phyloP scores from a whole-genome alignment of 768 basidiomycete genomes.

The Lactarius sanguifluus region DNA sequence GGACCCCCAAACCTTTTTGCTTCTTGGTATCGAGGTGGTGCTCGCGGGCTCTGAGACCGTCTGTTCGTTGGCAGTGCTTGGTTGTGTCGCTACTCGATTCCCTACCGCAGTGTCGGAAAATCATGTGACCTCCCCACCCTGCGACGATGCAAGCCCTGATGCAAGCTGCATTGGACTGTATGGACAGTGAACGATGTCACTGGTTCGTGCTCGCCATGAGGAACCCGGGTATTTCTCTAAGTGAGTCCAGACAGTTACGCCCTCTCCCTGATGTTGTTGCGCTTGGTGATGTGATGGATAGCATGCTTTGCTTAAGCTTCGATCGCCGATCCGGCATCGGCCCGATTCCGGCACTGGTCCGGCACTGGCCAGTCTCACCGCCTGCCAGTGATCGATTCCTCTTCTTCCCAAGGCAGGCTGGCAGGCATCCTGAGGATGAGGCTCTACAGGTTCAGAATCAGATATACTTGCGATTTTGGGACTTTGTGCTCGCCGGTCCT shows the following conservation, averaged over 20 bases:
- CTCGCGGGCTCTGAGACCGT: background rate
- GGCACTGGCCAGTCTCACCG: background rate
- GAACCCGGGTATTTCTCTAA: slow-evolving; percentile 11
- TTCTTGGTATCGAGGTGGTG: background rate
- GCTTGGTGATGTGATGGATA: slow-evolving; percentile 26
- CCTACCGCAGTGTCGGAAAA: background rate
- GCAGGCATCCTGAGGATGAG: background rate
- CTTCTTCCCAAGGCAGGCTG: background rate
- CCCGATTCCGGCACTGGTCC: background rate
- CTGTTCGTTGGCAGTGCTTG: slow-evolving; percentile 6
- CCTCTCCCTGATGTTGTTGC: slow-evolving; percentile 16
- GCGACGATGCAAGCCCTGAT: background rate
- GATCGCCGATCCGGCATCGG: slow-evolving; percentile 19
- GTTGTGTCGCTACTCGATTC: background rate
- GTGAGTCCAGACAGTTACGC: slow-evolving; percentile 16
- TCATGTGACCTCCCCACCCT: background rate
- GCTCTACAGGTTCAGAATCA: background rate
- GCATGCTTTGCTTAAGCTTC: slow-evolving; percentile 5
- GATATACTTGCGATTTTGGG: background rate
- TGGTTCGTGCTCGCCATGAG: slow-evolving; percentile 14
- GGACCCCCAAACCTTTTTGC: background rate
- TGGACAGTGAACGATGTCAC: background rate
- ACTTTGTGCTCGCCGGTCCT: background rate
- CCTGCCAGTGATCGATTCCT: background rate
- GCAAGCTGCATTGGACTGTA: background rate